phyloP scores from a whole-genome alignment of 1,284 basidiomycete species.

The Malassezia vespertilionis region DNA sequence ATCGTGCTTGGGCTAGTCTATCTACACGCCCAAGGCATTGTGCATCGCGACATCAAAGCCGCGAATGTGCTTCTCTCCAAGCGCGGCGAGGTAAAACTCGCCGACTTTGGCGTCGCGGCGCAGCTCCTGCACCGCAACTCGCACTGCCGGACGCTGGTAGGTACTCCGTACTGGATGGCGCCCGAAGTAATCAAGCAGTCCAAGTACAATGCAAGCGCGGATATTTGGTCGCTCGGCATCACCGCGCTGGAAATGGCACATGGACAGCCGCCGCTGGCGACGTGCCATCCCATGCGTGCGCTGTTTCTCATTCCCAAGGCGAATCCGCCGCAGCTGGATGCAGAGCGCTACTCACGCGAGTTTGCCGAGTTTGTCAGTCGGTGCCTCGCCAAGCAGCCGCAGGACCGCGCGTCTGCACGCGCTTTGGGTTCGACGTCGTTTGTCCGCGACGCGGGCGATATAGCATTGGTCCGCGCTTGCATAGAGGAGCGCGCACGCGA shows the following conservation, averaged over 20 bases:
- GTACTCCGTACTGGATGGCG: conserved; percentile 94
- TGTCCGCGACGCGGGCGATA: conserved; percentile 59
- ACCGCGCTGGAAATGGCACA: conserved; percentile 50
- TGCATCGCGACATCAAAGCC: conserved; percentile 97
- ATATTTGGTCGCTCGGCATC: conserved; percentile 51
- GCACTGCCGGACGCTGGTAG: conserved; percentile 78
- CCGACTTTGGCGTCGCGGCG: conserved; percentile 90
- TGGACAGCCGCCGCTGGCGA: conserved; percentile 50
- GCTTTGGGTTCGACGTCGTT: conserved; percentile 86
- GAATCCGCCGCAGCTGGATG: conserved; percentile 79
- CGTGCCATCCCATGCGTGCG: conserved; percentile 51
- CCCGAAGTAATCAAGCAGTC: conserved; percentile 94
- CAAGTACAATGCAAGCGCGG: conserved; percentile 54
- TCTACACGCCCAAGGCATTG: conserved; percentile 83
- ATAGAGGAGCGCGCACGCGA: background rate
- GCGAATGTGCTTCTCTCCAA: conserved; percentile 87
- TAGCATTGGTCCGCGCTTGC: conserved; percentile 37
- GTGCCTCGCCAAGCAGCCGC: conserved; percentile 86
- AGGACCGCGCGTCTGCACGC: conserved; percentile 74
- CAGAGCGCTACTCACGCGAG: conserved; percentile 60
- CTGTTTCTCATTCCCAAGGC: conserved; percentile 53
- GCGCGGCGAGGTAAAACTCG: conserved; percentile 84
- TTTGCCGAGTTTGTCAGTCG: conserved; percentile 86
- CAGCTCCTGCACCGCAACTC: conserved; percentile 68
- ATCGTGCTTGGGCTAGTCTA: conserved; percentile 87